These are phyloP conservation scores for Epichloe sibirici DNA, from an alignment of 2,329 filamentous ascomycete species.

Conservation along the genomic window DNA sequence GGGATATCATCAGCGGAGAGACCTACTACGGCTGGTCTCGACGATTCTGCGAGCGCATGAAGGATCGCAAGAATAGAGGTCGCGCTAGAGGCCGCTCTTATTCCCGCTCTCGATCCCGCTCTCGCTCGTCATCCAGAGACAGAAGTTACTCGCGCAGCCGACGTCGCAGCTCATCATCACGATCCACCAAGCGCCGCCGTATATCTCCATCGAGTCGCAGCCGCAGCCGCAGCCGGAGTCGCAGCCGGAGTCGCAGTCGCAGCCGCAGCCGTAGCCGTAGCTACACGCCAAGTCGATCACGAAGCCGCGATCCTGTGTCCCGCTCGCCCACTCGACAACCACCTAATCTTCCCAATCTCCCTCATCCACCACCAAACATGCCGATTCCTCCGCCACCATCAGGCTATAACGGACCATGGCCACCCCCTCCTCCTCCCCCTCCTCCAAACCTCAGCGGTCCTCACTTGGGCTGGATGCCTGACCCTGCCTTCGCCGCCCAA, in stretches of 20 bases:
- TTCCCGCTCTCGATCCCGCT: constrained; percentile 19
- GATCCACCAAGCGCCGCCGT: constrained; percentile 19
- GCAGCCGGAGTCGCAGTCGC: constrained; percentile 12
- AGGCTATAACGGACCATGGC: constrained; percentile 31
- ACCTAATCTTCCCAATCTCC: not conserved
- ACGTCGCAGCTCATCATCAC: constrained; percentile 21
- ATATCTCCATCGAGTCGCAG: constrained; percentile 15
- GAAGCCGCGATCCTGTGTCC: constrained; percentile 11
- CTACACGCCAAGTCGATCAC: constrained; percentile 14
- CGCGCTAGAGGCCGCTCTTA: constrained; percentile 21
- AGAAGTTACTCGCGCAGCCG: constrained; percentile 16
- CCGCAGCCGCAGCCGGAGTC: constrained; percentile 8
- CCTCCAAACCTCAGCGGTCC: not conserved
- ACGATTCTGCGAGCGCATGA: constrained; percentile 72
- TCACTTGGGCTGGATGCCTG: constrained; percentile 15
- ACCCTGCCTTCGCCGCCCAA: constrained; percentile 15
- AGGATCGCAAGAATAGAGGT: constrained; percentile 30
- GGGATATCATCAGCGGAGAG: constrained; percentile 51
- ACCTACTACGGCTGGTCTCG: constrained; percentile 86
- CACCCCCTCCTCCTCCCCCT: constrained; percentile 14
- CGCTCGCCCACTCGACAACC: constrained; percentile 5
- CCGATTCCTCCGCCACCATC: constrained; percentile 21
- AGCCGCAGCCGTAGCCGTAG: constrained; percentile 14
- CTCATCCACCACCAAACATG: constrained; percentile 4
- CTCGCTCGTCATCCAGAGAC: constrained; percentile 11